A percentile compares a stretch with the other conserved stretches of the same genome.
Conservation (phyloP, 2,329 filamentous ascomycete species). For the Daldinia sp. region DNA sequence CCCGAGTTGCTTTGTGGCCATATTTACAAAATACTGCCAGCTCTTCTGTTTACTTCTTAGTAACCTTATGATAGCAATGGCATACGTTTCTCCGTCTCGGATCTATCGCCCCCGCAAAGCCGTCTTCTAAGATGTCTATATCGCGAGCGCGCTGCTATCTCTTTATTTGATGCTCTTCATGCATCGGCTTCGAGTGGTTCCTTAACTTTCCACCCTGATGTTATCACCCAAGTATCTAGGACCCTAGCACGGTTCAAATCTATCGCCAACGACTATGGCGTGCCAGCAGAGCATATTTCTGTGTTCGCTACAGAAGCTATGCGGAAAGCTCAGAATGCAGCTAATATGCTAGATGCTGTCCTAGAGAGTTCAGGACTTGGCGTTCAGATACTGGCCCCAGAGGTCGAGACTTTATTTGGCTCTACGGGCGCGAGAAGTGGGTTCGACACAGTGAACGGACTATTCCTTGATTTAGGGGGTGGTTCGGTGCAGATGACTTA, state of each 20-base stretch:
- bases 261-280: slow-evolving; percentile 74
- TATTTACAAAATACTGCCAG: background rate
- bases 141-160: slow-evolving; percentile 80
- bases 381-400: slow-evolving; percentile 77
- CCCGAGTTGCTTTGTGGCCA: background rate
- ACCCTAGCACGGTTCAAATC: slow-evolving; percentile 74
- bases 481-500: slow-evolving; percentile 73
- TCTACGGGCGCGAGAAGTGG: slow-evolving; percentile 84
- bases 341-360: slow-evolving; percentile 72
- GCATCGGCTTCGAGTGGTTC: slow-evolving; percentile 49
- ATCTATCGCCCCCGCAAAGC: slow-evolving; percentile 73
- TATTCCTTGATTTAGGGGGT: slow-evolving; percentile 89
- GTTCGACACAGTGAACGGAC: slow-evolving; percentile 71
- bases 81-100: slow-evolving; percentile 89
- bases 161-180: slow-evolving; percentile 83
- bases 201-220: slow-evolving; percentile 58
- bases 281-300: slow-evolving; percentile 70
- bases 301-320: slow-evolving; percentile 92
- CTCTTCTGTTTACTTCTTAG: slow-evolving; percentile 7
- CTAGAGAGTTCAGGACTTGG: slow-evolving; percentile 68
- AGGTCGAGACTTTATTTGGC: slow-evolving; percentile 83
- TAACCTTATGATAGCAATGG: slow-evolving; percentile 71
- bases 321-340: slow-evolving; percentile 78
- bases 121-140: slow-evolving; percentile 81
- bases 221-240: slow-evolving; percentile 71